A percentile compares a stretch with the other conserved stretches of the same genome.
Evolutionary conservation across 225 moss, liverwort and hornwort genomes (phyloP).

Genomic region (Ulota crispa): DNA sequence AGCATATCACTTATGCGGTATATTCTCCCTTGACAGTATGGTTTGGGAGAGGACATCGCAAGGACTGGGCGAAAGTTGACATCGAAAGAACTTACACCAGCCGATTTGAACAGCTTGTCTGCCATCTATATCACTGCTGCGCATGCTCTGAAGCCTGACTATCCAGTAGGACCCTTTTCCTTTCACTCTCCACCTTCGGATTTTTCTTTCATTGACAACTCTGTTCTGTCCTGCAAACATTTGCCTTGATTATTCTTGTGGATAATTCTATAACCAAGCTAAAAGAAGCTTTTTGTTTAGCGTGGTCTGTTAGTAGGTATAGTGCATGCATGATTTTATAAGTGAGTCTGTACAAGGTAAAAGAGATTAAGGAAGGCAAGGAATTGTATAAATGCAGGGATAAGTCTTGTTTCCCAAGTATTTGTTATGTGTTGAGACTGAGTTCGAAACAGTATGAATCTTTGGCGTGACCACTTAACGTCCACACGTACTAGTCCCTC

Average conservation of each 20-base stretch:
- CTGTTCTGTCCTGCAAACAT: neutral
- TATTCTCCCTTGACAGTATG: constrained; percentile 67
- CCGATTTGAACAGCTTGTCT: constrained; percentile 92
- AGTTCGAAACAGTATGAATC: neutral
- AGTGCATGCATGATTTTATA: constrained; percentile 10
- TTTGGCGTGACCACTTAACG: neutral
- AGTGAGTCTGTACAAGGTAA: neutral
- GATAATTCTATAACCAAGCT: neutral
- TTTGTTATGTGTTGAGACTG: neutral
- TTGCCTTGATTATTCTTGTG: constrained; percentile 11
- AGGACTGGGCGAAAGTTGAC: constrained; percentile 75
- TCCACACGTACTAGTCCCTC: neutral
- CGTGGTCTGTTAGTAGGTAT: constrained; percentile 8
- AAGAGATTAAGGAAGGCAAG: neutral
- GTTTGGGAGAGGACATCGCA: constrained; percentile 92
- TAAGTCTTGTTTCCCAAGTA: neutral
- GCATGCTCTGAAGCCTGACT: constrained; percentile 96
- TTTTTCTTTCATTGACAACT: neutral
- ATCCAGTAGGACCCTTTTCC: constrained; percentile 63
- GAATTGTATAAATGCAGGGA: constrained; percentile 2
- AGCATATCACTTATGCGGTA: constrained; percentile 3
- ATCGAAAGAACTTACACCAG: constrained; percentile 63
- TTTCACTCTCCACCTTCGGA: neutral
- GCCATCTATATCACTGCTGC: constrained; percentile 97
- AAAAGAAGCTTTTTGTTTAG: neutral